Evolutionary conservation across 75 land plant genomes (phyloP), one percentile per base, ranked within the genome.

Genomic region (Adiantum capillusveneris): DNA sequence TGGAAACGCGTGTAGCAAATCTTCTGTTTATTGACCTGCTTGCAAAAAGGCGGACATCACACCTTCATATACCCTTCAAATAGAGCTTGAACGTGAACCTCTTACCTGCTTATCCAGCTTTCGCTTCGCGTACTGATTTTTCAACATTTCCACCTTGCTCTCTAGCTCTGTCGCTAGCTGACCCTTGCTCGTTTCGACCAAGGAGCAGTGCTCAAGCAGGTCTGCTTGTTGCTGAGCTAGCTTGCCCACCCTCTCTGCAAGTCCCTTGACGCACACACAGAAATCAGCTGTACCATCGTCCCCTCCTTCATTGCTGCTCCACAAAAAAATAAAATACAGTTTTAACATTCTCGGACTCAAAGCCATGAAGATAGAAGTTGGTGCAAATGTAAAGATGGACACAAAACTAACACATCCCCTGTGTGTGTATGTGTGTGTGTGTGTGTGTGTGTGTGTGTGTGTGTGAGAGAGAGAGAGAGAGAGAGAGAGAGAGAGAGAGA

Each of bases 101-200:
- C n/a, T 30, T 65, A 82, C 99, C 97, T 90, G 99, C 65, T 81
- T 95, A 49, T 95, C 99, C 49, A 78, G 67, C 64, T 84, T 86
- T 60, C 77, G 83, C 67, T 95, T 91, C 13, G 77, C 72, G 61
- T 81, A 94, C n/a, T 84, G 55, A 56, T 55, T 82, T 64, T 84
- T 90, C 17, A 86, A 46, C 30, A 89, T 31, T 51, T 95, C 92
- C 41, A 65, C 75, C 72, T 84, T 83, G 29, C 74, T 81, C 57
- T 95, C 97, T 29, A 90, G 45, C 53, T 90, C 88, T 61, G 79
- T 82, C 37, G 49, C 60, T 43, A 89, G 64, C 30, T 67, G 80
- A 29, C 61, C 60, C 34, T 89, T 79, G 18, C 63, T 75, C 45
- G 73, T 74, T 70, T 95, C 99, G 27, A 80, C 67, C 42, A 83